These are phyloP conservation scores for Gossypium longicalyx DNA, from an alignment of 345 rosid genomes.

Conservation along the genomic window DNA sequence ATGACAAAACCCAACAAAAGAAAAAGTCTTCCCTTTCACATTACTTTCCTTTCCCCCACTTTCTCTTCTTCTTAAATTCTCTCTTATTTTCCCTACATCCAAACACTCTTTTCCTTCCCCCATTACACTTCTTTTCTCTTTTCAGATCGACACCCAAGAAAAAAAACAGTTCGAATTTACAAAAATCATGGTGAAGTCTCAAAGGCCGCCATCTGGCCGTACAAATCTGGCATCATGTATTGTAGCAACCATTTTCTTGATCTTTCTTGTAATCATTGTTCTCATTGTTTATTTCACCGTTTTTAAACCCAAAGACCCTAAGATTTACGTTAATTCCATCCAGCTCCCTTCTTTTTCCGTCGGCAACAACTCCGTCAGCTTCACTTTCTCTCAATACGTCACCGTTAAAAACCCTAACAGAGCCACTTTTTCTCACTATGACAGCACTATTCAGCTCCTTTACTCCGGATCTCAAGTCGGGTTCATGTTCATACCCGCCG, in stretches of 20 bases:
- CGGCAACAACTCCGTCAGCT: constrained; percentile 78
- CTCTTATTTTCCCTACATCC: not conserved
- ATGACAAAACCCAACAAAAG: not conserved
- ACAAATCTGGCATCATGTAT: constrained; percentile 91
- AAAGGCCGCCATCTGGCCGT: constrained; percentile 42
- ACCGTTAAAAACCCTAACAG: constrained; percentile 80
- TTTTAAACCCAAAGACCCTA: constrained; percentile 84
- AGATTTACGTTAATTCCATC: constrained; percentile 37
- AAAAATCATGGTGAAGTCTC: constrained; percentile 29
- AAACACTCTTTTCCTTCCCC: not conserved
- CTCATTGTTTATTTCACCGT: constrained; percentile 89
- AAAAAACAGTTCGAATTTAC: not conserved
- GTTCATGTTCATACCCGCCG: constrained; percentile 98
- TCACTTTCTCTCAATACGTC: constrained; percentile 87
- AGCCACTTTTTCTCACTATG: constrained; percentile 87
- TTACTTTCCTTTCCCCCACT: not conserved
- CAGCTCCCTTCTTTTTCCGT: constrained; percentile 92
- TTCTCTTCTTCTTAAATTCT: not conserved
- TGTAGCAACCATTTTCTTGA: constrained; percentile 81
- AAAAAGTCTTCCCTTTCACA: not conserved
- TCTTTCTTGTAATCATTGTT: constrained; percentile 52
- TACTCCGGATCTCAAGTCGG: constrained; percentile 87
- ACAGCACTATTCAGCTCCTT: constrained; percentile 83
- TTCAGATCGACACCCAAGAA: not conserved
- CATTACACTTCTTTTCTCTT: not conserved